Evolutionary conservation across 2,329 filamentous ascomycete genomes (phyloP).

Genomic region (Xylogone sp.): DNA sequence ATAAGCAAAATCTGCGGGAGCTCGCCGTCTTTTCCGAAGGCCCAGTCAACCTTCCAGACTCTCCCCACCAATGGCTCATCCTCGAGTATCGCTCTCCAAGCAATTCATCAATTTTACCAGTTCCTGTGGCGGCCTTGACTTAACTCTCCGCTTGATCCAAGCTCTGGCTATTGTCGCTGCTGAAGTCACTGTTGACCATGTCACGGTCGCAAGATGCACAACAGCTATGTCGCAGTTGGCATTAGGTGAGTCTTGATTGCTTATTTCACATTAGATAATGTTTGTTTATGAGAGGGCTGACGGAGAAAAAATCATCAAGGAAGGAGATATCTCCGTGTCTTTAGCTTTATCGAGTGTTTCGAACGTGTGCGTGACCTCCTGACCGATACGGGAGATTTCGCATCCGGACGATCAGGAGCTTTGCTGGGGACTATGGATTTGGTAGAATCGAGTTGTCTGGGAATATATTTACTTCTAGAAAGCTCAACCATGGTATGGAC

Average conservation of each 20-base stretch:
- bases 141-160: conserved; percentile 18
- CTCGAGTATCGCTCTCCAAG: conserved; percentile 10
- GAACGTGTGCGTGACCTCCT: conserved; percentile 5
- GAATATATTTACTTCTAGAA: conserved; percentile 1
- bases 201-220: not conserved
- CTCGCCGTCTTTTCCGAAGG: no score
- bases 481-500: conserved; percentile 2
- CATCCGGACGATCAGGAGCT: not conserved
- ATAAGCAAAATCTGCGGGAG: no score
- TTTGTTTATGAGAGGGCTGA: not conserved
- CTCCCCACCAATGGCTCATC: no score
- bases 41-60: no score
- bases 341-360: conserved; percentile 5
- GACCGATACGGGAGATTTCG: not conserved
- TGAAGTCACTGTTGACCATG: not conserved
- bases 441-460: conserved; percentile 1
- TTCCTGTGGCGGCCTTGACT: conserved; percentile 16
- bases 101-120: conserved; percentile 20
- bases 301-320: not conserved
- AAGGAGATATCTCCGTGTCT: conserved; percentile 10
- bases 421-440: conserved; percentile 1
- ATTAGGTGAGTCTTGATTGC: not conserved
- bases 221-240: not conserved
- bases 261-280: not conserved
- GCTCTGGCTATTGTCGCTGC: conserved; percentile 10